Evolutionary conservation across 148 eudicot genomes (phyloP), one percentile per base, ranked within the genome.

Genomic region (Arctostaphylos glauca): DNA sequence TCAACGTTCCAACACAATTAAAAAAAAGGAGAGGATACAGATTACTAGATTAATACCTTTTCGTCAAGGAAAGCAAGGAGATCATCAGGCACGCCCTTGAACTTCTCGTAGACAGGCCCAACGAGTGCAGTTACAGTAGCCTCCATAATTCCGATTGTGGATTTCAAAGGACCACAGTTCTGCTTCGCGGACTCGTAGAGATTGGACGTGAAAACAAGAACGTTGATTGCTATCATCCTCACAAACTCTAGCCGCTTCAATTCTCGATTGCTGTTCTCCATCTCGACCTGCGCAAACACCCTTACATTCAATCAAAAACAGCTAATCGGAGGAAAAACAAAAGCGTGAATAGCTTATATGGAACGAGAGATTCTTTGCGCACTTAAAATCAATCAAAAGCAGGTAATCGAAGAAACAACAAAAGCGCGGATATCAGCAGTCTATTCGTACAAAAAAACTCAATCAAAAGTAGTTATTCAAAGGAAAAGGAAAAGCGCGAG

Each of bases 171-270:
- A 25, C 90, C 89, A 9, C 88, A 86, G 79, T 83, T 88, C 55
- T 67, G 77, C 88, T 91, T 91, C 5, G 90, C 89, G 78, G 85
- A 83, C 2, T 83, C 87, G 83, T 91, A 91, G n/a, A 91, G 68
- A 84, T 62, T 81, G 77, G 85, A 82, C 4, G 85, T 16, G n/a
- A 81, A 86, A 16, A 86, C 66, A 60, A 89, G 25, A 50, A 89
- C 52, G 56, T 81, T 84, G n/a, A 89, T 79, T 49, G 87, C 87
- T n/a, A 86, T 83, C 31, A 44, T 68, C 77, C 87, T 87, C 25
- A 84, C 88, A 81, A 89, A 89, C 73, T 88, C 92, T 21, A 89
- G 79, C 48, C 85, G 87, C 84, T 91, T 91, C 81, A 91, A 31
- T 62, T 87, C 84, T 75, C 84, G 52, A 5, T 60, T 80, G 15